A percentile compares a stretch with the other conserved stretches of the same genome.
Evolutionary conservation across 805 yeast species (phyloP).

Genomic region (Jamesozyma gamospora): DNA sequence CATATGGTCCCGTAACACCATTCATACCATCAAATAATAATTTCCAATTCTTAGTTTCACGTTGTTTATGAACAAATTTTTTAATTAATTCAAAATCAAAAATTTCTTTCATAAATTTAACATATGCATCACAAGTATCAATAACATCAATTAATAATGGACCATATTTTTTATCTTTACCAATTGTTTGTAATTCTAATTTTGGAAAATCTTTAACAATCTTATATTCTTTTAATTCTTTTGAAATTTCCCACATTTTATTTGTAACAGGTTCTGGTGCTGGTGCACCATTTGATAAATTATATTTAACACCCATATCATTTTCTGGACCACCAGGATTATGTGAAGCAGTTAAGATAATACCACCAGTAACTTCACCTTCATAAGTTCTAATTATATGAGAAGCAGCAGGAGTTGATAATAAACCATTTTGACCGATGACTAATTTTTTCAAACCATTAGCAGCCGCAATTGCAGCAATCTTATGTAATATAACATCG

Average conservation of each 20-base stretch:
- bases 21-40: slow-evolving; percentile 83
- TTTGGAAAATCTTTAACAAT: slow-evolving; percentile 47
- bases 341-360: slow-evolving; percentile 92
- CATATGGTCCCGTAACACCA: slow-evolving; percentile 98
- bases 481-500: slow-evolving; percentile 67
- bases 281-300: slow-evolving; percentile 92
- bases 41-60: slow-evolving; percentile 47
- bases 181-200: slow-evolving; percentile 53
- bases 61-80: slow-evolving; percentile 44
- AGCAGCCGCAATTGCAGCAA: slow-evolving; percentile 79
- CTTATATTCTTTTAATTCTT: slow-evolving; percentile 49
- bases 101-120: slow-evolving; percentile 66
- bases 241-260: slow-evolving; percentile 67
- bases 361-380: slow-evolving; percentile 72
- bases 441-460: slow-evolving; percentile 81
- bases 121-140: slow-evolving; percentile 72
- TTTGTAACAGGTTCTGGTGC: slow-evolving; percentile 94
- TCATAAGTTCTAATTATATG: slow-evolving; percentile 67
- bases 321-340: slow-evolving; percentile 95
- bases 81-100: slow-evolving; percentile 82
- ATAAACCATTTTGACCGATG: slow-evolving; percentile 78
- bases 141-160: slow-evolving; percentile 69
- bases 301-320: slow-evolving; percentile 94
- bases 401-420: slow-evolving; percentile 98
- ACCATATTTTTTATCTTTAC: slow-evolving; percentile 40